These are phyloP conservation scores for Porogramme epimiltina DNA, from an alignment of 1,284 basidiomycete species.

Conservation along the genomic window DNA sequence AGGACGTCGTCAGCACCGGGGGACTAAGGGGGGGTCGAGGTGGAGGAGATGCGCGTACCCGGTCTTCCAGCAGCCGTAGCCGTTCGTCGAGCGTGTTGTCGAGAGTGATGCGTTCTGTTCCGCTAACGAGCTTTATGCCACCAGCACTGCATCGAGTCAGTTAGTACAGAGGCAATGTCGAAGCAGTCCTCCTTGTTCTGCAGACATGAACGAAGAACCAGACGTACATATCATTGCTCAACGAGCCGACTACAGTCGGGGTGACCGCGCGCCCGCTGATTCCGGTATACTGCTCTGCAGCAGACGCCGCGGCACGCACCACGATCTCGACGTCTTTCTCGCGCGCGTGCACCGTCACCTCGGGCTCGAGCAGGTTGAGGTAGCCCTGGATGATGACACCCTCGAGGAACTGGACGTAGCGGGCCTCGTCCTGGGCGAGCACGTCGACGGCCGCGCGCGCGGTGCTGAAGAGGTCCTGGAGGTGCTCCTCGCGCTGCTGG, in stretches of 20 bases:
- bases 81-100: constrained; percentile 94
- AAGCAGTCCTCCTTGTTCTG: neutral
- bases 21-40: neutral
- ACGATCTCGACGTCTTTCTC: constrained; percentile 60
- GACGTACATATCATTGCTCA: constrained; percentile 75
- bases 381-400: constrained; percentile 81
- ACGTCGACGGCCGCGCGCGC: constrained; percentile 67
- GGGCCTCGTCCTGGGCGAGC: constrained; percentile 69
- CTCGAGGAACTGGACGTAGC: constrained; percentile 81
- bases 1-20: neutral
- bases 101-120: constrained; percentile 77
- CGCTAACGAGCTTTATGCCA: constrained; percentile 78
- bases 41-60: constrained; percentile 52
- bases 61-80: constrained; percentile 83
- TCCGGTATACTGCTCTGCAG: constrained; percentile 67
- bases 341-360: constrained; percentile 64
- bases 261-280: constrained; percentile 74
- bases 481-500: constrained; percentile 89
- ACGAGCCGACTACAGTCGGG: constrained; percentile 63
- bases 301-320: constrained; percentile 62
- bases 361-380: constrained; percentile 65
- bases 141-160: constrained; percentile 60
- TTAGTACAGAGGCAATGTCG: constrained; percentile 1
- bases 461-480: constrained; percentile 86
- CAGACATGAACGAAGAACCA: neutral